phyloP scores from a whole-genome alignment of 495 filamentous ascomycete species.

The Viridothelium virens region DNA sequence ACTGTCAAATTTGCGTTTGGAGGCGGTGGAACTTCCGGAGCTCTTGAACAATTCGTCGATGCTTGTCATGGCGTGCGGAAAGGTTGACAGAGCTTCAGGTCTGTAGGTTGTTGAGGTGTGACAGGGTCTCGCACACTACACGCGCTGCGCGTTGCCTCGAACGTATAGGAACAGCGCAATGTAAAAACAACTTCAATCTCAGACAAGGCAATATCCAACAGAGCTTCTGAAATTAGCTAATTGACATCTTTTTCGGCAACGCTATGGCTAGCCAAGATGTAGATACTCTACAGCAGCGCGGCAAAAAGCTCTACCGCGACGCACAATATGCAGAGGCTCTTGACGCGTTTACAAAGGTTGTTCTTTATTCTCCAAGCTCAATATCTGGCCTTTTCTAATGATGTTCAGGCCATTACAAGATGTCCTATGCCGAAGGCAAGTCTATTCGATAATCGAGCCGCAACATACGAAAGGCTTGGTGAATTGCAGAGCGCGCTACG shows the following conservation, averaged over 20 bases:
- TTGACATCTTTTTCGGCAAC: too few species aligned
- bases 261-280: not conserved
- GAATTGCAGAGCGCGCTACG: constrained; percentile 46
- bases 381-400: not conserved
- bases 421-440: not conserved
- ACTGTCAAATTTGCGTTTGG: constrained; percentile 38
- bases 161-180: too few species aligned
- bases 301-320: constrained; percentile 8
- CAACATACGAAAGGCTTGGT: constrained; percentile 51
- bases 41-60: constrained; percentile 40
- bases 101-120: too few species aligned
- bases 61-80: constrained; percentile 32
- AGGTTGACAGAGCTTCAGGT: too few species aligned
- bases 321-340: constrained; percentile 13
- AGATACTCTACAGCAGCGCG: constrained; percentile 11
- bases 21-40: constrained; percentile 23
- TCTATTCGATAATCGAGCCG: constrained; percentile 55
- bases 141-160: too few species aligned
- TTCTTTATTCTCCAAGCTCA: not conserved
- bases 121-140: too few species aligned
- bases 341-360: constrained; percentile 14
- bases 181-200: too few species aligned
- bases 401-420: not conserved
- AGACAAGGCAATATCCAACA: too few species aligned
- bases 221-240: too few species aligned